phyloP scores from a whole-genome alignment of 805 yeast genomes.

The Wickerhamiella bombiphila region DNA sequence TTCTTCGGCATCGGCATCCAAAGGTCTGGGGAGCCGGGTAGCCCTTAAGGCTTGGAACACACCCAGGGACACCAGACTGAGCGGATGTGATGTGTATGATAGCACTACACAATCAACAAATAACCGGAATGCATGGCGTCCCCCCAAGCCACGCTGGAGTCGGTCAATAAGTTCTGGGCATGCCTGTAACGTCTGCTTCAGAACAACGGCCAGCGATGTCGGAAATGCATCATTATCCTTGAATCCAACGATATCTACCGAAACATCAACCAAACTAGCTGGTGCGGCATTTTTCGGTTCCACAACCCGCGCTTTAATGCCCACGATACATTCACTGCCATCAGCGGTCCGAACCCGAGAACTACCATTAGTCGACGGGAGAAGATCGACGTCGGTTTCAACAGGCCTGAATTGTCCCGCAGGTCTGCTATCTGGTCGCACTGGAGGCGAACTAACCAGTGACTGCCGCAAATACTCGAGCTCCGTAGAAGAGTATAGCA shows the following conservation, averaged over 20 bases:
- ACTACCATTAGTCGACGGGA: slow-evolving; percentile 86
- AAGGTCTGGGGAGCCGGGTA: slow-evolving; percentile 62
- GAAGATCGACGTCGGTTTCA: slow-evolving; percentile 64
- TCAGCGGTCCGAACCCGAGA: slow-evolving; percentile 74
- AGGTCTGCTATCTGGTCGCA: slow-evolving; percentile 77
- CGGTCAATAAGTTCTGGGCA: slow-evolving; percentile 36
- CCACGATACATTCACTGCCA: slow-evolving; percentile 87
- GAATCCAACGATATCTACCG: slow-evolving; percentile 52
- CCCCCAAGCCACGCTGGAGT: slow-evolving; percentile 53
- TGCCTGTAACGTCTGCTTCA: slow-evolving; percentile 31
- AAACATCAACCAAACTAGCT: slow-evolving; percentile 44
- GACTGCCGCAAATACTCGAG: slow-evolving; percentile 59
- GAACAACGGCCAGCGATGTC: slow-evolving; percentile 43
- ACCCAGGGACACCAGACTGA: slow-evolving; percentile 66
- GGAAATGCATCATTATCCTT: slow-evolving; percentile 67
- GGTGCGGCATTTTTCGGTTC: slow-evolving; percentile 6
- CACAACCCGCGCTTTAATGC: slow-evolving; percentile 76
- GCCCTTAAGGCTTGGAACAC: slow-evolving; percentile 67
- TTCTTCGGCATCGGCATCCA: slow-evolving; percentile 34
- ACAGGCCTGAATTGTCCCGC: slow-evolving; percentile 69
- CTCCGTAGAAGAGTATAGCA: slow-evolving; percentile 27
- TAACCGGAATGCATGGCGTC: slow-evolving; percentile 60
- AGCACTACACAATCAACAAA: slow-evolving; percentile 69
- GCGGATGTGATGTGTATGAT: slow-evolving; percentile 65
- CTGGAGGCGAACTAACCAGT: slow-evolving; percentile 39